Percentiles rank a stretch among this genome's conserved stretches.
Evolutionary conservation across 495 filamentous ascomycete species (phyloP).

Genomic region (Thozetella sp.): DNA sequence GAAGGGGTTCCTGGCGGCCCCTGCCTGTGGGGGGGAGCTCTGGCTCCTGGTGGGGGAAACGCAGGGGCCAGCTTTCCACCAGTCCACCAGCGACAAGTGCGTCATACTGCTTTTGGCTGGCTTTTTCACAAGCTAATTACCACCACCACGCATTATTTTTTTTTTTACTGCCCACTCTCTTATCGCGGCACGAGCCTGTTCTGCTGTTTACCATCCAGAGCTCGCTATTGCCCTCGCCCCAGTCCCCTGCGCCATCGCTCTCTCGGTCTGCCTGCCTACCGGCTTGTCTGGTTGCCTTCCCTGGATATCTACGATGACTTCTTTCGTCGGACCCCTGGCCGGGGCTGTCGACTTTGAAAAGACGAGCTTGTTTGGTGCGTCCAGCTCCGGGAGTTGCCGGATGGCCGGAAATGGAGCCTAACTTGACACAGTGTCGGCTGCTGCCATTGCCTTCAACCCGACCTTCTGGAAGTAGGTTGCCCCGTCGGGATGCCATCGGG

Average conservation of each 20-base stretch:
- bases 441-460: conserved; percentile 74
- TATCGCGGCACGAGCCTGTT: too few relatives aligned
- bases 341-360: conserved; percentile 65
- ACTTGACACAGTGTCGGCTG: conserved; percentile 60
- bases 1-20: neutral
- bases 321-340: conserved; percentile 24
- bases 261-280: too few relatives aligned
- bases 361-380: conserved; percentile 63
- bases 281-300: too few relatives aligned
- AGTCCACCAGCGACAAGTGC: too few relatives aligned
- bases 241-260: too few relatives aligned
- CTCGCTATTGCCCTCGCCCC: too few relatives aligned
- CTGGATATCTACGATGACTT: conserved; percentile 33
- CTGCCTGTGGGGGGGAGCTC: neutral
- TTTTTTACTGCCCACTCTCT: neutral
- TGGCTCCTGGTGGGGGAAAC: too few relatives aligned
- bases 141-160: neutral
- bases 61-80: too few relatives aligned
- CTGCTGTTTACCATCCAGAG: too few relatives aligned
- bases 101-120: too few relatives aligned
- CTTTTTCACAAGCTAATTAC: conserved; percentile 6
- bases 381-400: conserved; percentile 6
- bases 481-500: neutral
- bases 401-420: conserved; percentile 7
- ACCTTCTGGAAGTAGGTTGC: conserved; percentile 78